Percentiles rank a stretch among this genome's conserved stretches.
Conservation (phyloP, 208 protist genomes). For the Trypanosoma vivax region DNA sequence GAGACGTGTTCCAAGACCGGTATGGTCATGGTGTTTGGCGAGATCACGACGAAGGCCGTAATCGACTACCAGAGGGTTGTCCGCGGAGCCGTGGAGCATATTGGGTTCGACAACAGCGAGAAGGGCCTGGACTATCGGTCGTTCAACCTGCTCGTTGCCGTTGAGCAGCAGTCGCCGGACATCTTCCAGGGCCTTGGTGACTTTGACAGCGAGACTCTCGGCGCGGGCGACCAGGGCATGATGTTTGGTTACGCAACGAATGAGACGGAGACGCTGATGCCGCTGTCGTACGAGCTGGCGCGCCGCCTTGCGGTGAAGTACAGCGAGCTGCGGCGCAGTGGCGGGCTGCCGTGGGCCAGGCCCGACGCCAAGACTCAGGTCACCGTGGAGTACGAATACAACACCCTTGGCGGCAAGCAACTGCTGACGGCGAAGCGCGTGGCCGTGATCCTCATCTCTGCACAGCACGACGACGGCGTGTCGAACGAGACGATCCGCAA, state of each 20-base stretch:
- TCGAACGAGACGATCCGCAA: slow-evolving; percentile 2
- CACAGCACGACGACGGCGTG: neutral
- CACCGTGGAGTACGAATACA: slow-evolving; percentile 97
- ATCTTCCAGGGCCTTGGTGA: slow-evolving; percentile 3
- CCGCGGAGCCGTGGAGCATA: slow-evolving; percentile 87
- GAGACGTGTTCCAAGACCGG: slow-evolving; percentile 3
- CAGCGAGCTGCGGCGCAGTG: slow-evolving; percentile 1
- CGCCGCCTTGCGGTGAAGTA: neutral
- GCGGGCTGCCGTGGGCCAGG: neutral
- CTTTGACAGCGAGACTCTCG: slow-evolving; percentile 1
- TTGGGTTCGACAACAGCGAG: slow-evolving; percentile 1
- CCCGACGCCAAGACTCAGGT: slow-evolving; percentile 96
- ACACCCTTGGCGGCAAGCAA: slow-evolving; percentile 96
- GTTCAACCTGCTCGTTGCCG: slow-evolving; percentile 1
- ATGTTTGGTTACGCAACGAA: slow-evolving; percentile 4
- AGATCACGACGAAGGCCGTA: slow-evolving; percentile 78
- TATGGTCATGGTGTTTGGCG: slow-evolving; percentile 2
- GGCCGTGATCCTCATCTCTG: neutral
- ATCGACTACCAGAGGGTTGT: slow-evolving; percentile 92
- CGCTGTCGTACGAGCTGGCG: slow-evolving; percentile 1
- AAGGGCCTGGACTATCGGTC: slow-evolving; percentile 4
- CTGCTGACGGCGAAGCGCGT: slow-evolving; percentile 1
- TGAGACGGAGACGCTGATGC: slow-evolving; percentile 5
- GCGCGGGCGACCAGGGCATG: slow-evolving; percentile 2
- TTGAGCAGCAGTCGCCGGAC: slow-evolving; percentile 2